phyloP scores from a whole-genome alignment of 805 yeast genomes.

The Crinitomyces ghanaensis region DNA sequence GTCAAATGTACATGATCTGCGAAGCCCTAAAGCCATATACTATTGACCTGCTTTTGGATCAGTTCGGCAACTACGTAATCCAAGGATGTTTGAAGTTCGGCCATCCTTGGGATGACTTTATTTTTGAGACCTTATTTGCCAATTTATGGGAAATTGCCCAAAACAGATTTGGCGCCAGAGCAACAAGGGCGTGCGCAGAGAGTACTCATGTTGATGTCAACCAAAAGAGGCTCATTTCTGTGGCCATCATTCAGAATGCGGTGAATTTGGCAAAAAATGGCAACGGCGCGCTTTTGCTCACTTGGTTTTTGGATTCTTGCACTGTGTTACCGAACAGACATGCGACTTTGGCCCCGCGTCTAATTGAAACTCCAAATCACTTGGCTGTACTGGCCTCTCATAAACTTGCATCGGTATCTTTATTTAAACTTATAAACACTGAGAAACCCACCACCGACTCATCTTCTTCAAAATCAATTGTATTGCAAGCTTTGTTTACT shows the following conservation, averaged over 20 bases:
- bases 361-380: conserved; percentile 53
- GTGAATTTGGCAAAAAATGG: conserved; percentile 69
- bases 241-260: conserved; percentile 66
- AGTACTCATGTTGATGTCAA: conserved; percentile 55
- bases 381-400: conserved; percentile 52
- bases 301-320: conserved; percentile 91
- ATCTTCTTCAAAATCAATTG: conserved; percentile 42
- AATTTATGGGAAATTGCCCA: conserved; percentile 71
- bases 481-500: conserved; percentile 52
- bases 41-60: conserved; percentile 81
- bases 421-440: conserved; percentile 64
- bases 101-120: conserved; percentile 77
- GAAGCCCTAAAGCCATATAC: conserved; percentile 67
- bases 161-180: conserved; percentile 91
- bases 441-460: conserved; percentile 54
- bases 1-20: conserved; percentile 55
- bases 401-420: conserved; percentile 73
- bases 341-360: conserved; percentile 47
- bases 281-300: conserved; percentile 79
- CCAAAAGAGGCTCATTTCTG: conserved; percentile 61
- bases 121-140: conserved; percentile 70
- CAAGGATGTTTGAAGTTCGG: conserved; percentile 92
- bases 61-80: conserved; percentile 91
- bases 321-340: conserved; percentile 54
- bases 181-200: conserved; percentile 87